A percentile compares a stretch with the other conserved stretches of the same genome.
phyloP scores from a whole-genome alignment of 345 rosid species.

The Heritiera fomes region DNA sequence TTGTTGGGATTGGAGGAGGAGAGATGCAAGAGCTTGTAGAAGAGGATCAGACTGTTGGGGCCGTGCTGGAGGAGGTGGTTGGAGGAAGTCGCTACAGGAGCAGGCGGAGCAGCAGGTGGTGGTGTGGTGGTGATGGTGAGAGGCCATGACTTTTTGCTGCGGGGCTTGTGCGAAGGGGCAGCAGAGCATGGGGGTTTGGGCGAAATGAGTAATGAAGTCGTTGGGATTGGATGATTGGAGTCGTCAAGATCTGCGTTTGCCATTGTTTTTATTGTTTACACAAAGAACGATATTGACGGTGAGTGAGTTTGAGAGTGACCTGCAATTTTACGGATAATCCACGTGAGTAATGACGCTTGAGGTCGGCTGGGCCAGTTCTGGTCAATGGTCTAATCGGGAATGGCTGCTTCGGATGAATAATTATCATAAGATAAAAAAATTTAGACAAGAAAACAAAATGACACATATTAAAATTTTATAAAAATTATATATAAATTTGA shows the following conservation, averaged over 20 bases:
- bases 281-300: not conserved
- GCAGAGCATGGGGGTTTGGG: not conserved
- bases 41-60: constrained; percentile 40
- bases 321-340: not conserved
- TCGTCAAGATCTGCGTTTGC: not conserved
- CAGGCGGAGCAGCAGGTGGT: constrained; percentile 35
- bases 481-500: no score
- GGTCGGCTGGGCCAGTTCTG: not conserved
- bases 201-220: not conserved
- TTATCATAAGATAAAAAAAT: no score
- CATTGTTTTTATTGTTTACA: not conserved
- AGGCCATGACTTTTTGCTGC: constrained; percentile 46
- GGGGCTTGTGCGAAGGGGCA: not conserved
- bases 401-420: no score
- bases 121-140: constrained; percentile 38
- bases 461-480: no score
- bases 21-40: constrained; percentile 53
- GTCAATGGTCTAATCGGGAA: not conserved
- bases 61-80: constrained; percentile 25
- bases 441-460: no score
- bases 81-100: constrained; percentile 32
- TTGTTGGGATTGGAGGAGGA: constrained; percentile 39
- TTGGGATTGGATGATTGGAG: constrained; percentile 5
- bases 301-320: not conserved
- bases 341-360: not conserved